phyloP scores from a whole-genome alignment of 2,329 filamentous ascomycete genomes.

The Beauveria asiatica region DNA sequence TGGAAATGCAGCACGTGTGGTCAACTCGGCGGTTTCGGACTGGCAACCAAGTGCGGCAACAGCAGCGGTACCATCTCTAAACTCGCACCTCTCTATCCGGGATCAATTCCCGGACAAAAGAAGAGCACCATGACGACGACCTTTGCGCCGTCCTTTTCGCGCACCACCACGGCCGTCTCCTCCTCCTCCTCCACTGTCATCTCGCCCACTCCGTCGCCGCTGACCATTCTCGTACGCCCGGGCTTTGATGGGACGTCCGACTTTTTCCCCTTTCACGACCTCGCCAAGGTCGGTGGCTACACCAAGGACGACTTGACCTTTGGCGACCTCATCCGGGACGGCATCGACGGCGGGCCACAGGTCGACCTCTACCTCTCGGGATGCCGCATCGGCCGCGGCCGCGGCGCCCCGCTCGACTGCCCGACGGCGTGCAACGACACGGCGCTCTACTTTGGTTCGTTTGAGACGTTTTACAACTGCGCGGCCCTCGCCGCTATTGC shows the following conservation, averaged over 20 bases:
- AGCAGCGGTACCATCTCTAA: not conserved
- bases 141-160: conserved; percentile 3
- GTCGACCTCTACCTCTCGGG: conserved; percentile 25
- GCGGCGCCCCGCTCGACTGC: conserved; percentile 24
- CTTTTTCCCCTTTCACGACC: conserved; percentile 31
- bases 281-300: conserved; percentile 22
- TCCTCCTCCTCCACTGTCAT: not conserved
- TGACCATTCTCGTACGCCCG: conserved; percentile 22
- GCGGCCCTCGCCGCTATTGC: conserved; percentile 26
- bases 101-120: not conserved
- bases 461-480: conserved; percentile 32
- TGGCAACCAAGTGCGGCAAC: not conserved
- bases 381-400: conserved; percentile 21
- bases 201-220: conserved; percentile 14
- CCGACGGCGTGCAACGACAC: conserved; percentile 24
- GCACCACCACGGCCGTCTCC: not conserved
- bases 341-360: conserved; percentile 24
- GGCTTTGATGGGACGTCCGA: conserved; percentile 25
- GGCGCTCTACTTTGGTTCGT: conserved; percentile 23
- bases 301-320: conserved; percentile 23
- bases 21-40: not conserved
- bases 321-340: conserved; percentile 25
- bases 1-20: conserved; percentile 7
- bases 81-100: not conserved
- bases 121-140: conserved; percentile 13